A percentile compares a stretch with the other conserved stretches of the same genome.
These are phyloP conservation scores for Zostera marina DNA, from an alignment of 116 monocot genomes.

Conservation along the genomic window DNA sequence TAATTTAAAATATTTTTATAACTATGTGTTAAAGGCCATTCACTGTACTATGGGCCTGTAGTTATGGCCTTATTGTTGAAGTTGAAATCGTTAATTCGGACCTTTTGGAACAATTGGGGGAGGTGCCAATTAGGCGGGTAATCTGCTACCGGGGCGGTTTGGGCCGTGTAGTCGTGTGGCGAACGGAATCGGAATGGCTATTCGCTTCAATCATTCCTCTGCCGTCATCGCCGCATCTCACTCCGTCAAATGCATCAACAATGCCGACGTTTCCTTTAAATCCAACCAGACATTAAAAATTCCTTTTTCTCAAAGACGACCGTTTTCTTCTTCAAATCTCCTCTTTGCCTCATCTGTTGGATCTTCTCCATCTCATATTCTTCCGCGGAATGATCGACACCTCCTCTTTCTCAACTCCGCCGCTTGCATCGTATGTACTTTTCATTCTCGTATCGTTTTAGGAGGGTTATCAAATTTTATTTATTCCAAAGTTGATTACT, in stretches of 20 bases:
- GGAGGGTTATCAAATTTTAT: too few relatives aligned
- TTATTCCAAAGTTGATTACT: not conserved
- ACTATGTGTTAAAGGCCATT: too few relatives aligned
- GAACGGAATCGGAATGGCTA: not conserved
- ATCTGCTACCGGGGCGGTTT: too few relatives aligned
- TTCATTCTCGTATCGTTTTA: not conserved
- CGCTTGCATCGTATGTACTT: conserved; percentile 34
- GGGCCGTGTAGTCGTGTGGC: not conserved
- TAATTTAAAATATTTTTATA: too few relatives aligned
- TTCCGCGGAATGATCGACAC: conserved; percentile 22
- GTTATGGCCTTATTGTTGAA: too few relatives aligned
- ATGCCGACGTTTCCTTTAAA: not conserved
- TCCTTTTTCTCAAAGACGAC: not conserved
- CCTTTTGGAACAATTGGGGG: too few relatives aligned
- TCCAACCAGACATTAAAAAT: not conserved
- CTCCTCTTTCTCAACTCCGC: conserved; percentile 28
- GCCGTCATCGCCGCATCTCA: not conserved
- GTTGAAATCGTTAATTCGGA: too few relatives aligned
- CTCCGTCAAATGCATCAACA: not conserved
- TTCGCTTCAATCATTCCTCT: not conserved
- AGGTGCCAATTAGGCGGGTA: too few relatives aligned
- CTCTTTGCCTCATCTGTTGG: conserved; percentile 25
- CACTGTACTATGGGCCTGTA: too few relatives aligned
- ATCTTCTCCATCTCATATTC: conserved; percentile 12
- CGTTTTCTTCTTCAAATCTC: conserved; percentile 1